Conservation (phyloP, 2,329 filamentous ascomycete species). For the Samsoniella hepiali region DNA sequence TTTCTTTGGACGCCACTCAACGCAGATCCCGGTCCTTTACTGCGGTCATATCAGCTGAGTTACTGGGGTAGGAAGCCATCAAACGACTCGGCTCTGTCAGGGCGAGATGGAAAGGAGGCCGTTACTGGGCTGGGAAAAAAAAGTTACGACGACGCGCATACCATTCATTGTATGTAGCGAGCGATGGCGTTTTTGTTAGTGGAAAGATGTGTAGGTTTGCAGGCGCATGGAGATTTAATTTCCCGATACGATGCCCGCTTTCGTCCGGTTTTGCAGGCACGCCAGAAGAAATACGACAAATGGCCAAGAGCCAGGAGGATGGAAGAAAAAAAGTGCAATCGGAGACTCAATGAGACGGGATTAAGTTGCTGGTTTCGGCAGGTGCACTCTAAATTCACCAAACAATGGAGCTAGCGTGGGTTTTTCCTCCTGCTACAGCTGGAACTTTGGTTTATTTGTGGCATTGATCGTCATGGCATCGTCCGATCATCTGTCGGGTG, state of each 20-base stretch:
- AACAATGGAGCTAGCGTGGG: background rate
- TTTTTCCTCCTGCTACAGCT: background rate
- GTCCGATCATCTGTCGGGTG: background rate
- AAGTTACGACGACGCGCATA: too few species aligned
- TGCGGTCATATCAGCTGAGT: background rate
- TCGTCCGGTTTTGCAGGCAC: too few species aligned
- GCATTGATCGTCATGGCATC: conserved; percentile 9
- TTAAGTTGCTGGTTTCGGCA: background rate
- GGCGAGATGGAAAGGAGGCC: background rate
- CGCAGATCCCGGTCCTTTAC: background rate
- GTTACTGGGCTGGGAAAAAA: too few species aligned
- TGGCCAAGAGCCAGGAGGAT: too few species aligned
- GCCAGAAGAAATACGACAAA: too few species aligned
- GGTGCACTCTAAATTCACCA: background rate
- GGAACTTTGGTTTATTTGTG: background rate
- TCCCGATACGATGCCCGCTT: background rate
- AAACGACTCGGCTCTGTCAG: background rate
- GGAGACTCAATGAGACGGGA: background rate
- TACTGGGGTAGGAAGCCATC: background rate
- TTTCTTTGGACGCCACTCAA: background rate
- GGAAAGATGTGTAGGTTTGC: background rate
- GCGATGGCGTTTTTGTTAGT: background rate
- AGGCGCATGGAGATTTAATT: background rate
- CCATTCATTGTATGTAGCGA: background rate
- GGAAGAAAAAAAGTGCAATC: too few species aligned